phyloP scores from a whole-genome alignment of 2,329 filamentous ascomycete genomes.

The Talaromyces sp. region DNA sequence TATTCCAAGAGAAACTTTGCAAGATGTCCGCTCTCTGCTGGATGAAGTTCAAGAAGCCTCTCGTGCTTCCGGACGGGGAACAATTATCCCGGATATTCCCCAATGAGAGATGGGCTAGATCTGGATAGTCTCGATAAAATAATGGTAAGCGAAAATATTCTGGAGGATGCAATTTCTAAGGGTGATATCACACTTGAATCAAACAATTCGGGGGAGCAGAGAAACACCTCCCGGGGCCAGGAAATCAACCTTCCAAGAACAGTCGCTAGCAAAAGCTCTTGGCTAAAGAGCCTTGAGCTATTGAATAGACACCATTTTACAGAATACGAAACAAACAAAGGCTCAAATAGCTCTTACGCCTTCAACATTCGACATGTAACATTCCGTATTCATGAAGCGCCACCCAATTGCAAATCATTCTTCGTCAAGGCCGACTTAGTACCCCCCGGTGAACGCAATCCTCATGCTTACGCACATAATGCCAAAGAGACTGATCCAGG shows the following conservation, averaged over 20 bases:
- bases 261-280: not conserved
- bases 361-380: conserved; percentile 3
- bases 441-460: not conserved
- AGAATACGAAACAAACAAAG: not conserved
- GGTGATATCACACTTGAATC: not conserved
- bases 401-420: conserved; percentile 1
- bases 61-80: no score
- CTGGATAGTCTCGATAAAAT: not conserved
- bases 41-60: not conserved
- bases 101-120: not conserved
- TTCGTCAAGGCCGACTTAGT: conserved; percentile 1
- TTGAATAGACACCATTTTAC: conserved; percentile 3
- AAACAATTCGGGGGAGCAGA: not conserved
- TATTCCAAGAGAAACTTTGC: not conserved
- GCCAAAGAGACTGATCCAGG: not conserved
- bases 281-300: not conserved
- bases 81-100: no score
- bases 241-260: not conserved
- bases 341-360: not conserved
- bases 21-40: not conserved
- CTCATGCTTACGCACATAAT: not conserved
- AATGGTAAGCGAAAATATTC: not conserved
- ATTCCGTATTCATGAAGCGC: conserved; percentile 2
- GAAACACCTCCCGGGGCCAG: not conserved
- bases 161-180: not conserved